Percentiles rank a stretch among this genome's conserved stretches.
These are phyloP conservation scores for Kwoniella sp. DNA, from an alignment of 768 basidiomycete genomes.

Conservation along the genomic window DNA sequence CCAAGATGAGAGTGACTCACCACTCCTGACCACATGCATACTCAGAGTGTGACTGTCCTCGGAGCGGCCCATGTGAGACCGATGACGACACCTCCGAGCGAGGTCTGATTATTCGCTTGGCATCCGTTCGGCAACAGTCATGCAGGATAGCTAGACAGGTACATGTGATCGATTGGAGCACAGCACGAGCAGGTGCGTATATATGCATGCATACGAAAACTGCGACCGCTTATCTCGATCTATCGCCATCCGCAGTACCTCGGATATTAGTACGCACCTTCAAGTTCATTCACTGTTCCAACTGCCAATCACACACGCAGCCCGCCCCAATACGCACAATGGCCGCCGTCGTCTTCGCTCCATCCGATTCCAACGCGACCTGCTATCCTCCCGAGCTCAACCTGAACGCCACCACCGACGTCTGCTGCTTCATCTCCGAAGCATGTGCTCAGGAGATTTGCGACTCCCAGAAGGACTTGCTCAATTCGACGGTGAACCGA, in stretches of 20 bases:
- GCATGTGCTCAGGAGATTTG: constrained; percentile 10
- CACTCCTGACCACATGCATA: not conserved
- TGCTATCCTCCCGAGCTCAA: constrained; percentile 13
- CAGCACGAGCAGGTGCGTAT: no score
- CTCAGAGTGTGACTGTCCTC: not conserved
- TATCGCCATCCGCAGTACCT: no score
- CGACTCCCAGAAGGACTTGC: constrained; percentile 2
- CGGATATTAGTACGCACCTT: not conserved
- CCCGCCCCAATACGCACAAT: not conserved
- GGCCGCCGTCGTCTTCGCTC: not conserved
- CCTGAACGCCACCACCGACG: constrained; percentile 10
- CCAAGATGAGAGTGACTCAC: not conserved
- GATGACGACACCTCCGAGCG: not conserved
- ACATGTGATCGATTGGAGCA: no score
- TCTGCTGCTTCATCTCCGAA: constrained; percentile 12
- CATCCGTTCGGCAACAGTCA: no score
- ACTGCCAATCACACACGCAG: not conserved
- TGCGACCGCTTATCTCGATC: no score
- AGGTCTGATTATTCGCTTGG: not conserved
- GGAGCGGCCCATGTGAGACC: not conserved
- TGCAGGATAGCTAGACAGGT: no score
- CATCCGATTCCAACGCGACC: not conserved
- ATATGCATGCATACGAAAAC: no score
- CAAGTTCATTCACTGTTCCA: not conserved
- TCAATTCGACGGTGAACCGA: constrained; percentile 5